Conservation (phyloP, 164 flowering plant genomes). For the Liquidambar formosana region DNA sequence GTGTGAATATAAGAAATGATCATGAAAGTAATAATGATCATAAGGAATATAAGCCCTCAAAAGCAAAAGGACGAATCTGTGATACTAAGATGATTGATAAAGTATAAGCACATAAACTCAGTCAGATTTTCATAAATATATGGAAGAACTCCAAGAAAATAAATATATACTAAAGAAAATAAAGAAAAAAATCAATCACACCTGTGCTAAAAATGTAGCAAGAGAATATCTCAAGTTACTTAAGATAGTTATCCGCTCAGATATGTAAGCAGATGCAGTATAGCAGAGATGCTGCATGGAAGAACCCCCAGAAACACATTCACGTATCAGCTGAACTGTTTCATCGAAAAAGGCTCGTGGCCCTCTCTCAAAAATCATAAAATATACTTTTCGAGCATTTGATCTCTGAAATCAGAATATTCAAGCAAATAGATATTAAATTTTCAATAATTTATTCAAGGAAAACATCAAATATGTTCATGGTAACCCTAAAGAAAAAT, state of each 20-base stretch:
- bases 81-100: neutral
- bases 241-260: slow-evolving; percentile 64
- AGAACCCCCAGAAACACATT: slow-evolving; percentile 46
- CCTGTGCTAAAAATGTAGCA: slow-evolving; percentile 87
- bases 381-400: slow-evolving; percentile 59
- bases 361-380: slow-evolving; percentile 88
- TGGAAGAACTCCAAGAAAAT: neutral
- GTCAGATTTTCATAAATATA: neutral
- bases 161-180: too few relatives aligned
- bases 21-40: neutral
- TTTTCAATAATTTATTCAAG: neutral
- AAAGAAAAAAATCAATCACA: slow-evolving; percentile 23
- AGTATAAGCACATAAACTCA: neutral
- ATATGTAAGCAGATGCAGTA: slow-evolving; percentile 60
- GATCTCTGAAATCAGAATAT: slow-evolving; percentile 50
- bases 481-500: neutral
- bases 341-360: slow-evolving; percentile 74
- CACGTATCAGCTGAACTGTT: slow-evolving; percentile 47
- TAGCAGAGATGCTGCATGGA: slow-evolving; percentile 47
- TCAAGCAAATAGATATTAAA: neutral
- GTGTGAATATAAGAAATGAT: too few relatives aligned
- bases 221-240: slow-evolving; percentile 54
- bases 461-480: neutral
- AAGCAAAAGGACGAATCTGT: neutral
- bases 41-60: neutral